phyloP scores from a whole-genome alignment of 2,329 filamentous ascomycete genomes.

The Clarireedia sp. region DNA sequence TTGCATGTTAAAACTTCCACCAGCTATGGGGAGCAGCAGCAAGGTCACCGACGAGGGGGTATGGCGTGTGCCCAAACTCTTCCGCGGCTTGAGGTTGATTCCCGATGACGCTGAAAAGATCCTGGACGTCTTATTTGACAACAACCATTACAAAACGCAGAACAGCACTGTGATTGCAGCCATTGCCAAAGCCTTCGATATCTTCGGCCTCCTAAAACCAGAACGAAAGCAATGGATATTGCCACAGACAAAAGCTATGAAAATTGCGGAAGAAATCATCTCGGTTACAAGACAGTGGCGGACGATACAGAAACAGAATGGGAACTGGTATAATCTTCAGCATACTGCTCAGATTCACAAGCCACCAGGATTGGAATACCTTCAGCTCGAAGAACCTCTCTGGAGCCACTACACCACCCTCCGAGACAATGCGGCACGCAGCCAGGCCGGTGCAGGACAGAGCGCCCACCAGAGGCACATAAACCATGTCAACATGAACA shows the following conservation, averaged over 20 bases:
- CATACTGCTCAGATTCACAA: background rate
- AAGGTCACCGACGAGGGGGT: background rate
- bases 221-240: constrained; percentile 4
- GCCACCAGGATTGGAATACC: background rate
- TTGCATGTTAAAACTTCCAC: constrained; percentile 5
- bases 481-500: background rate
- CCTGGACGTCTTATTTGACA: background rate
- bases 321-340: background rate
- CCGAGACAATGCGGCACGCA: background rate
- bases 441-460: background rate
- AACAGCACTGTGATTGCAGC: background rate
- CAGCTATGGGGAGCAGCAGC: background rate
- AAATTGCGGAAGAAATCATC: constrained; percentile 2
- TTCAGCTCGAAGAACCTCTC: background rate
- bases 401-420: background rate
- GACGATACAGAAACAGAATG: background rate
- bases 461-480: background rate
- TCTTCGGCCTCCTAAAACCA: constrained; percentile 3
- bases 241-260: background rate
- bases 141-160: background rate
- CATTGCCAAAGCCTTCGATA: constrained; percentile 2
- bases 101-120: constrained; percentile 3
- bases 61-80: background rate
- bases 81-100: constrained; percentile 2
- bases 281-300: background rate